A percentile compares a stretch with the other conserved stretches of the same genome.
Evolutionary conservation across 768 basidiomycete genomes (phyloP).

Genomic region (Infundibulicybe gibba): DNA sequence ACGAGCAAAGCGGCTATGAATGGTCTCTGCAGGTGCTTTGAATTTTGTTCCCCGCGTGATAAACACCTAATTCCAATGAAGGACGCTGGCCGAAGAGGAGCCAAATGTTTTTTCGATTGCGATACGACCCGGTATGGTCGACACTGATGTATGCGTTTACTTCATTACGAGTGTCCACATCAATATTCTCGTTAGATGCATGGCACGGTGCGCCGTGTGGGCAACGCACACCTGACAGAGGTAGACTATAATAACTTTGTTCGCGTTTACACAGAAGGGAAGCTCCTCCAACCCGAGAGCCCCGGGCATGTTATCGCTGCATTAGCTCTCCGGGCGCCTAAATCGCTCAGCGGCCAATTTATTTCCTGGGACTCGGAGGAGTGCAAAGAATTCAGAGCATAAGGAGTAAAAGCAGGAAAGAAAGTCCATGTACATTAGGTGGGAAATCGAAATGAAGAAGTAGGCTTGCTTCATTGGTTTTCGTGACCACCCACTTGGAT

Average conservation of each 20-base stretch:
- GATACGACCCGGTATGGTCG: slow-evolving; percentile 84
- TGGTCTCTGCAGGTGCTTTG: slow-evolving; percentile 67
- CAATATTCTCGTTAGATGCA: slow-evolving; percentile 72
- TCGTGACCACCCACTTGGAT: neutral
- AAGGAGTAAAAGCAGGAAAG: no score
- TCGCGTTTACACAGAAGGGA: slow-evolving; percentile 54
- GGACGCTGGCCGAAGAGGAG: slow-evolving; percentile 88
- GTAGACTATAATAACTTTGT: slow-evolving; percentile 57
- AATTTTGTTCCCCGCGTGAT: neutral
- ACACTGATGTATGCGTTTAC: slow-evolving; percentile 61
- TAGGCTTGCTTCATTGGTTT: neutral
- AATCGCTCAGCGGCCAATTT: slow-evolving; percentile 69
- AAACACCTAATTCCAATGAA: slow-evolving; percentile 18
- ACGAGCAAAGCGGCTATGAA: slow-evolving; percentile 90
- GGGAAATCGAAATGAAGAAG: neutral
- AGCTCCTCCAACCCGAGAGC: slow-evolving; percentile 71
- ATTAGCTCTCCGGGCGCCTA: slow-evolving; percentile 60
- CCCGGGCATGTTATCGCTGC: slow-evolving; percentile 78
- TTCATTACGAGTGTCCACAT: neutral
- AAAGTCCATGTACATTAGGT: neutral
- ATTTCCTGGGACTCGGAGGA: slow-evolving; percentile 76
- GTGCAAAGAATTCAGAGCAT: slow-evolving; percentile 49
- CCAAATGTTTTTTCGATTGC: slow-evolving; percentile 71
- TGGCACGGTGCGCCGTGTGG: slow-evolving; percentile 44
- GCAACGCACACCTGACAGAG: slow-evolving; percentile 48